Evolutionary conservation across 192 early-diverging fungal species (phyloP), one percentile per base, ranked within the genome.

Genomic region (Umbelopsis ramanniana): DNA sequence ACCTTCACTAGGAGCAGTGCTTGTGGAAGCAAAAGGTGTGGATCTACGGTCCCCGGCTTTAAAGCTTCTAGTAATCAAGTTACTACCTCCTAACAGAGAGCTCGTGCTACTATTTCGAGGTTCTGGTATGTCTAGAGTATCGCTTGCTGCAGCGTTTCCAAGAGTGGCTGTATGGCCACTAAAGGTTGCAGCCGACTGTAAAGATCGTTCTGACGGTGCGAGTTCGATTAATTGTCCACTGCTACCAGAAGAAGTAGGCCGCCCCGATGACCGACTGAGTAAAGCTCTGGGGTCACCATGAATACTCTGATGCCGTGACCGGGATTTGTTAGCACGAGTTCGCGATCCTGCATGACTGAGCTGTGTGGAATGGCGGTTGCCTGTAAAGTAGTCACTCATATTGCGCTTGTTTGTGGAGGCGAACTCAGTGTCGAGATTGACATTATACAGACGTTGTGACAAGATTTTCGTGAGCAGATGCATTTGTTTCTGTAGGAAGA

Each of bases 401-500:
- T 63, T 63, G 15, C 35, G 57, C 35, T 63, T 63, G 12, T 29
- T 63, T 1, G 15, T 29, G 17, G 33, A 37, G 12, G 57, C 57
- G 26, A 37, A 63, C 33, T 63, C 67, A 22, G 54, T 54, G 46
- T 93, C 92, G 52, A 86, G 74, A 67, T 93, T 89, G 21, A 91
- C 84, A 45, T 84, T 70, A 67, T 89, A 91, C 6, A 88, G 72
- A 29, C 89, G 82, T 35, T 74, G 71, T 0, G 89, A 80, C 10
- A 93, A 23, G 43, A 91, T 46, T 48, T 83, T 82, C 1, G 93
- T 92, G 43, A 94, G 52, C 72, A 87, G 82, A 45, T 79, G 52
- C 74, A 91, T 85, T 45, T 82, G 84, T 80, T 83, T 87, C 90
- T 93, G 76, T 55, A 26, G 38, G n/a, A n/a, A n/a, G n/a, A n/a